Evolutionary conservation across 106 monocot genomes (phyloP), one percentile per base, ranked within the genome.

Genomic region (Allium fistulosum): DNA sequence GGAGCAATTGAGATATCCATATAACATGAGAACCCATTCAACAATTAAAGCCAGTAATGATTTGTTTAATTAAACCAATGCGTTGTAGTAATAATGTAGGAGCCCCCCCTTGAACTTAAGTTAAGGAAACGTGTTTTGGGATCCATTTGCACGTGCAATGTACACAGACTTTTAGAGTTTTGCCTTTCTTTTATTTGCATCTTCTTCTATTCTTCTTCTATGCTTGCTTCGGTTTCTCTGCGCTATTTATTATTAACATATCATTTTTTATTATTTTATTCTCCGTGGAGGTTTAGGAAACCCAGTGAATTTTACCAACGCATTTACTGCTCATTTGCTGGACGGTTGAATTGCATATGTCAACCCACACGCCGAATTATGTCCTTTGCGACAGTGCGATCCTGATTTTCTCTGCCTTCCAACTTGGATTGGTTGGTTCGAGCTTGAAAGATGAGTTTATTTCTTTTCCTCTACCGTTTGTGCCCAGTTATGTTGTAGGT

Each of bases 61-160:
- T 49, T 63, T 53, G 57, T 58, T 71, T 70, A 69, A 65, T 45
- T 4, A 18, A 11, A 26, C 26, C 52, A 53, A 67, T 58, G 57
- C 13, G 2, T 7, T 8, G 16, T 15, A 11, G 59, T 57, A 58
- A 59, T 53, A 37, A 37, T 5, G 5, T 37, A 37, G 37, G 37
- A 37, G 37, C 5, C 37, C 37, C 37, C 12, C 75, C 66, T 67
- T 60, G 75, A 75, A 71, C 71, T 17, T 60, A 63, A 68, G 77
- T 17, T 60, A 63, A 68, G 77, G 81, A 76, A 68, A 61, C 71
- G 66, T 66, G 76, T 52, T 71, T 71, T 58, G 64, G 51, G 72
- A 64, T 73, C 62, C 79, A 67, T 63, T 60, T 62, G 70, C 82
- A 82, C 78, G 82, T 78, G 82, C 74, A 55, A 9, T 12, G 60